A percentile compares a stretch with the other conserved stretches of the same genome.
phyloP scores from a whole-genome alignment of 2,329 filamentous ascomycete genomes.

The Ophiostoma novo-ulmi region DNA sequence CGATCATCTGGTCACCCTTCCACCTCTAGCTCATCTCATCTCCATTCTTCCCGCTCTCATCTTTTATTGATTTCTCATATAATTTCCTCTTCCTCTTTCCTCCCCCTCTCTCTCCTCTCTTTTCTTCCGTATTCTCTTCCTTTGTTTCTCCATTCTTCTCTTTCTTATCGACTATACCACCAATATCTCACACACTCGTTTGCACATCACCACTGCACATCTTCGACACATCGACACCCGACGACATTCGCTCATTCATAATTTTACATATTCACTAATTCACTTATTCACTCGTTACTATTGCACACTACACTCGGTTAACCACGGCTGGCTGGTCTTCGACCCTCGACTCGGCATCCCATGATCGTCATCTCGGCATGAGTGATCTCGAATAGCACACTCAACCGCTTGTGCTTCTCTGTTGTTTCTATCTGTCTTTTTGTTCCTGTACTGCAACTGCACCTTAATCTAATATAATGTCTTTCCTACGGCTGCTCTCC shows the following conservation, averaged over 20 bases:
- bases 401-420: background rate
- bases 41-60: constrained; percentile 3
- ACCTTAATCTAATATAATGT: background rate
- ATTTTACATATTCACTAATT: background rate
- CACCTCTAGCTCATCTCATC: background rate
- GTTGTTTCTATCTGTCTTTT: background rate
- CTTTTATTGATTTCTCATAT: background rate
- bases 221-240: background rate
- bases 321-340: background rate
- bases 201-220: constrained; percentile 8
- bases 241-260: background rate
- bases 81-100: background rate
- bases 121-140: background rate
- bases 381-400: background rate
- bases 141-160: constrained; percentile 9
- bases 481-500: background rate
- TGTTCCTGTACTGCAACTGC: no score
- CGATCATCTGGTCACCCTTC: background rate
- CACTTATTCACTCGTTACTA: background rate
- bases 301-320: background rate
- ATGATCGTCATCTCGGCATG: constrained; percentile 7
- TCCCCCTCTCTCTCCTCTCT: background rate
- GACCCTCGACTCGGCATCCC: background rate
- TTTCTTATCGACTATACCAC: background rate
- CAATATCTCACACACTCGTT: background rate